Evolutionary conservation across 306 rosid genomes (phyloP).

Genomic region (Notholithocarpus densiflorus): DNA sequence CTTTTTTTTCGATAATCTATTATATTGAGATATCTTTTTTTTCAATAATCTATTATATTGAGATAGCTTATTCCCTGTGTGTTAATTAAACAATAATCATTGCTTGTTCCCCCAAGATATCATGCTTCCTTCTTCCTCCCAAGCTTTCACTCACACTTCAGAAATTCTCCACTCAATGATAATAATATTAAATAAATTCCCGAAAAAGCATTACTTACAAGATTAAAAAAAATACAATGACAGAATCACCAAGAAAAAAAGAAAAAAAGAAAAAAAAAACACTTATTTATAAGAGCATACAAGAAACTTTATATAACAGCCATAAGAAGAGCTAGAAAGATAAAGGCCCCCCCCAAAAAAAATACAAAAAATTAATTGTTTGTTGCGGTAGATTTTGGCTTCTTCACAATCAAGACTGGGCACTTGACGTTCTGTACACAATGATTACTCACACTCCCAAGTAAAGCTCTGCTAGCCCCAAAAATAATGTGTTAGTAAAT

Average conservation of each 20-base stretch:
- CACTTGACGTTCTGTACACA: constrained; percentile 80
- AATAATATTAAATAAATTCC: neutral
- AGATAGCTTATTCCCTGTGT: neutral
- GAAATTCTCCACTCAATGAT: neutral
- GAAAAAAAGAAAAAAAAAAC: too few species aligned
- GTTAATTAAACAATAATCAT: neutral
- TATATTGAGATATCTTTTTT: too few species aligned
- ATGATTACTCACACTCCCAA: constrained; percentile 90
- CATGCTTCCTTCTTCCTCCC: neutral
- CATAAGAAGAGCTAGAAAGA: neutral
- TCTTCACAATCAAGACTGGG: constrained; percentile 81
- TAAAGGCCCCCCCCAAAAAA: neutral
- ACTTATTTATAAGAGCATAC: neutral
- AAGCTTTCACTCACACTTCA: neutral
- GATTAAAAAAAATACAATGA: neutral
- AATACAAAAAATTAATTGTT: neutral
- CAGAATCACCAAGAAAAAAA: neutral
- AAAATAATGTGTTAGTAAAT: neutral
- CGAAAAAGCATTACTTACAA: neutral
- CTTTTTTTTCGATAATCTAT: too few species aligned
- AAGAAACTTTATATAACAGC: neutral
- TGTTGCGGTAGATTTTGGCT: constrained; percentile 48
- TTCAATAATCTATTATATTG: too few species aligned
- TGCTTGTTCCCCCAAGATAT: neutral
- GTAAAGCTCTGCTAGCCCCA: constrained; percentile 58